Base-by-base conservation (phyloP, 495 filamentous ascomycete species). In the Platismatia glauca region DNA sequence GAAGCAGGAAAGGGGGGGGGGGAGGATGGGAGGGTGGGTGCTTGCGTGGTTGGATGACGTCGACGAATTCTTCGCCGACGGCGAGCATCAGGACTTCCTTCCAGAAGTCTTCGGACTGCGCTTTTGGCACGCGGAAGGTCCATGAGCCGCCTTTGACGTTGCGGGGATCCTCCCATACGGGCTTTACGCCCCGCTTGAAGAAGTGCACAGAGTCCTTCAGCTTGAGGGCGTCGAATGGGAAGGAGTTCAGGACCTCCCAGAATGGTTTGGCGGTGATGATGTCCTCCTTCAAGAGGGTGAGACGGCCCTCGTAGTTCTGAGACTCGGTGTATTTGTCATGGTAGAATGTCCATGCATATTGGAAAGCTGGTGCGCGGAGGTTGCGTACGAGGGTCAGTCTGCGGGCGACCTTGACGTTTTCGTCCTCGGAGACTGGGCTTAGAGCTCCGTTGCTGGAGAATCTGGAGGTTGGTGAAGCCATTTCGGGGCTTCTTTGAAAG, bases 231-330 rank as follows among this genome's bases (percentile, higher is more conserved):
- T 86, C 76, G 61, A 91, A 81, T 18, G 89, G 87, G 58, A 89
- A 91, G 74, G 95, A 94, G 76, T 96, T 96, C 77, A 87, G 85
- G 73, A 91, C 86, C 62, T 89, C 83, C 88, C 90, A 95, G 76
- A 95, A 96, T 65, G 87, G 85, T 71, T 89, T 83, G 66, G 89
- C 83, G 66, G 85, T 86, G 73, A 85, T 80, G 74, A 92, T 86
- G 34, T 83, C 84, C 50, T 82, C 76, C 66, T 84, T 81, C 1
- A 91, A 75, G 66, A 86, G 78, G 67, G 85, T 88, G 27, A 90
- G 81, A 62, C 85, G 82, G 48, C 79, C 81, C 63, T 81, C 79
- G 75, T 89, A 91, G 59, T 72, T 73, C 62, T 41, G 53, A n/a
- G 67, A 34, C 4, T 67, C 65, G 50, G 73, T 72, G 69, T 79